A percentile compares a stretch with the other conserved stretches of the same genome.
Conservation (phyloP, 2,329 filamentous ascomycete species). For the Calonectria pauciramosa region DNA sequence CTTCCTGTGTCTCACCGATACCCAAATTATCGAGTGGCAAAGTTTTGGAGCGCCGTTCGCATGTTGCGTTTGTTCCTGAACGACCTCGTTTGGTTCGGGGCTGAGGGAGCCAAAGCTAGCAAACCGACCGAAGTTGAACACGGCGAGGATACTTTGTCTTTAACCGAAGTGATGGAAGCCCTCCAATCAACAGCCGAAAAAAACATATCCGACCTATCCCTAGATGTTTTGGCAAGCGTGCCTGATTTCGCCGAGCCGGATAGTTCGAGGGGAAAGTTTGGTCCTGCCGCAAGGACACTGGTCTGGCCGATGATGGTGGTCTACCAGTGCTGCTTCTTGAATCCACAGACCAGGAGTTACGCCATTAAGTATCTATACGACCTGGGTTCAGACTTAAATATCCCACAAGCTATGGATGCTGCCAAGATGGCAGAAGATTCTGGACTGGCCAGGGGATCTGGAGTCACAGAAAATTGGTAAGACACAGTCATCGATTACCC, state of each 20-base stretch:
- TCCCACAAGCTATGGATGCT: not conserved
- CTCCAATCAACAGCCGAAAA: not conserved
- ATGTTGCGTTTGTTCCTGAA: slow-evolving; percentile 43
- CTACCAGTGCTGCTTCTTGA: not conserved
- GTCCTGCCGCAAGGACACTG: not conserved
- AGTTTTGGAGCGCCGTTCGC: slow-evolving; percentile 44
- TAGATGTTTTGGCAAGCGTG: not conserved
- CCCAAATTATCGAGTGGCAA: slow-evolving; percentile 34
- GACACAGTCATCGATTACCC: not conserved
- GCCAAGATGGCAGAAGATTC: not conserved
- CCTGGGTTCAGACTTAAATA: not conserved
- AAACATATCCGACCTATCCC: not conserved
- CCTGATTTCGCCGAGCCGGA: not conserved
- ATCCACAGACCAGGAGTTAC: not conserved
- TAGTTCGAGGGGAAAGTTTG: not conserved
- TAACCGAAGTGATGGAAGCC: not conserved
- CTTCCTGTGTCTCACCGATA: slow-evolving; percentile 34
- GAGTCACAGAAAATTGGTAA: not conserved
- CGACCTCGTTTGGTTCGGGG: slow-evolving; percentile 13
- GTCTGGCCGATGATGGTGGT: not conserved
- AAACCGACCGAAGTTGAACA: not conserved
- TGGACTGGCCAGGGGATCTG: not conserved
- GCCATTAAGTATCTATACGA: not conserved
- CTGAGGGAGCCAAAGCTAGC: not conserved
- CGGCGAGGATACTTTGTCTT: not conserved